Evolutionary conservation across 129 eudicot genomes (phyloP).

Genomic region (Oenanthe sinensis): DNA sequence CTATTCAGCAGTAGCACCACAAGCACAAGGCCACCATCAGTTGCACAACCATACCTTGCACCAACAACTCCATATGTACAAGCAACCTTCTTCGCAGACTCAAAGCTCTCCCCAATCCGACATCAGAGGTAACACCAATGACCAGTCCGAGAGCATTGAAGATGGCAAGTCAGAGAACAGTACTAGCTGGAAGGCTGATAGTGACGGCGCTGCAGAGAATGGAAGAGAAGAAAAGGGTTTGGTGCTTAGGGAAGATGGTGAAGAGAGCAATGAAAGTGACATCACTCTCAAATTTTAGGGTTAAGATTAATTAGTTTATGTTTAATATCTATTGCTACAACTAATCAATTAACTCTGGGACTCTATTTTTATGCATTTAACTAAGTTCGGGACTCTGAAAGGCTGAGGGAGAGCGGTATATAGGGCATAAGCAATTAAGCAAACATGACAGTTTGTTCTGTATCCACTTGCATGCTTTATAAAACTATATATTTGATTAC

Average conservation of each 20-base stretch:
- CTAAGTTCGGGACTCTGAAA: neutral
- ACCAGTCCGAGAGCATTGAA: constrained; percentile 86
- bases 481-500: constrained; percentile 40
- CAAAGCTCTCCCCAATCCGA: constrained; percentile 67
- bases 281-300: constrained; percentile 56
- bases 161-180: constrained; percentile 84
- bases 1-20: constrained; percentile 36
- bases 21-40: constrained; percentile 32
- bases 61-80: constrained; percentile 53
- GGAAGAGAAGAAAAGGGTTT: constrained; percentile 28
- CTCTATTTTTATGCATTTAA: neutral
- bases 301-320: constrained; percentile 25
- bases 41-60: constrained; percentile 32
- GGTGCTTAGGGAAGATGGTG: constrained; percentile 47
- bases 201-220: constrained; percentile 44
- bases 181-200: constrained; percentile 74
- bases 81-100: constrained; percentile 37
- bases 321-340: constrained; percentile 2
- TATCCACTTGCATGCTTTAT: constrained; percentile 31
- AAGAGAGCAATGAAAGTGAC: constrained; percentile 67
- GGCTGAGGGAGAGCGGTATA: constrained; percentile 29
- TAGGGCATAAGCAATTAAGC: constrained; percentile 45
- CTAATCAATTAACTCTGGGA: neutral
- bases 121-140: constrained; percentile 46
- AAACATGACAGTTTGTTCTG: constrained; percentile 36